Base-by-base conservation (phyloP, 441 rosid genomes). In the Populus hybrid region DNA sequence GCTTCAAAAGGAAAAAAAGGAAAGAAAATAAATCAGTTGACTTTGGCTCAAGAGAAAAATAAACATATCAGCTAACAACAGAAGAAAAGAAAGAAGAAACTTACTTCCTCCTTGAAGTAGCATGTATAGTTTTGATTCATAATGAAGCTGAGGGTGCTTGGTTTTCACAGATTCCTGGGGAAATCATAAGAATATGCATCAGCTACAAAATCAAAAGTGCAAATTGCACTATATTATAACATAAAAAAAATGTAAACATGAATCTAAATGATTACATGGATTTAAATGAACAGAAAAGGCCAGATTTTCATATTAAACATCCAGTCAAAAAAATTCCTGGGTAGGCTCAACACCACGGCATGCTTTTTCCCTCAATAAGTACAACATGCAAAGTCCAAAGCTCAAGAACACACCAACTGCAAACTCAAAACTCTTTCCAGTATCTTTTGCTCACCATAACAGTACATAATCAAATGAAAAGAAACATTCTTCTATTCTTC, bases 41-140 rank as follows among this genome's bases (percentile, higher is more conserved):
- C 18, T 29, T 2, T 64, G 53, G 21, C 14, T 28, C 29, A 45
- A 66, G 59, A 20, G 42, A 16, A 23, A 24, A 45, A 23, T 26
- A 40, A 38, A 67, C 6, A 76, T 16, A 63, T 7, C 69, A 50
- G 42, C 53, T 45, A 50, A 26, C 16, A 8, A 74, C 16, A 4
- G 7, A 28, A 33, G 53, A 69, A 50, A 61, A 38, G n/a, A 68
- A 66, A 63, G 35, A 79, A 63, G 74, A 65, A 64, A 73, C 92
- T 69, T 86, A 94, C 98, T 91, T 91, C 99, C 99, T 88, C 99
- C 99, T 87, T 92, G 97, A 73, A 95, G 97, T 80, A 92, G 89
- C 95, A 91, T 86, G 82, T 95, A 95, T 75, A 95, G 79, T 84
- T 95, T 94, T 65, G 98, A 95, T 86, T 95, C 99, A 69, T 95